Evolutionary conservation across 2,329 filamentous ascomycete species (phyloP), one percentile per base, ranked within the genome.

Genomic region (Chaetomiaceae sp.): DNA sequence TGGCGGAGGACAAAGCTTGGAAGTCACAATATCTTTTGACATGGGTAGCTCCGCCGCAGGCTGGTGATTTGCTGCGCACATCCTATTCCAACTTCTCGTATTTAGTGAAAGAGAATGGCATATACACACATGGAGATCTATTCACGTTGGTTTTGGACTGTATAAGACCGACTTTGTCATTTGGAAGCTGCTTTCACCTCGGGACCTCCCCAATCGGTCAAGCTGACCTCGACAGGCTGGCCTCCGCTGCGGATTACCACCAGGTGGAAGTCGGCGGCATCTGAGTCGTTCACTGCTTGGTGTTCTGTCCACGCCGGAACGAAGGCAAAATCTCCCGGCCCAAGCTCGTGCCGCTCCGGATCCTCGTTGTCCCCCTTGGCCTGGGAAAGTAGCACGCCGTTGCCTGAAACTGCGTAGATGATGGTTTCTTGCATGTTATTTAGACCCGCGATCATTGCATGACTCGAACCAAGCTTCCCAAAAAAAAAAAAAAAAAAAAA

Each of bases 231-330:
- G 1, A 82, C 74, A 0, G 85, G 84, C 51, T 74, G 73, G 2
- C 77, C 65, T 0, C 84, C 85, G 58, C 78, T 82, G 20, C 84
- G 76, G 5, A 82, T 80, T 40, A 89, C 77, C 10, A 87, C 76
- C 81, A 84, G 87, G 33, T 82, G 77, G 2, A 85, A 70, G 42
- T 85, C 81, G 1, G 66, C 66, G 38, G 82, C 79, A 1, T 83
- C 80, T 1, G 77, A 77, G 33, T 87, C 79, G 61, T 89, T 89
- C 18, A 84, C 72, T 49, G 85, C 77, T 65, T 88, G 84, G 67
- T 89, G 84, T 65, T 89, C 85, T 0, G 81, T 80, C 75, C 78
- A 87, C 0, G 84, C 79, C 0, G 86, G 86, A 11, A 89, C 78
- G 50, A 87, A 75, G 3, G 84, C 84, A 66, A 87, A 89, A 65